Base-by-base conservation (phyloP, 1,284 basidiomycete species). In the Trametes versicolor region DNA sequence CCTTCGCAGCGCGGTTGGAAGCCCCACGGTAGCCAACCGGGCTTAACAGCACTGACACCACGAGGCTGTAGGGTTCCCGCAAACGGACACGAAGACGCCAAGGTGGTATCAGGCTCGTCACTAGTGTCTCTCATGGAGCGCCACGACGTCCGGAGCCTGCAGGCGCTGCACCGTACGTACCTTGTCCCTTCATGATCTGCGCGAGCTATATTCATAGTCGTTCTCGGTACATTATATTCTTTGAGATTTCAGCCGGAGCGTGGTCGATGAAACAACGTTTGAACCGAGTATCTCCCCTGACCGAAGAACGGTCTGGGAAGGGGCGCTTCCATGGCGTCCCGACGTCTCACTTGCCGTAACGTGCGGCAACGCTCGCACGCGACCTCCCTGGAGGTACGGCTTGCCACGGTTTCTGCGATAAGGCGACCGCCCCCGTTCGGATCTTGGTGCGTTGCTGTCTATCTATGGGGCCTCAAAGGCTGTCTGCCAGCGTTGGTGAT, bases 371-470 rank as follows among this genome's bases (percentile, higher is more conserved):
- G 53, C 48, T 52, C 48, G 53, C 63, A 64, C 63, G 54, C 58
- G 58, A 64, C 58, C 57, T n/a, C 8, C n/a, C 8, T 37, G 21
- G 4, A 47, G 52, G 47, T 49, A 15, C 50, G 45, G 58, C 48
- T 52, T 51, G 47, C 21, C 58, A 37, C 63, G 53, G 39, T 34
- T 4, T 17, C 19, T 27, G 41, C 53, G 63, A 60, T 64, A 64
- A 64, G 63, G 29, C 29, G 8, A 15, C 32, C 27, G 27, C 15
- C 25, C 32, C 32, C 21, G 32, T 21, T 53, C 63, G 63, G 63
- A 64, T 64, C 63, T 64, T 58, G 50, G 19, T 27, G 37, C 8
- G 0, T 29, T 12, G 36, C 7, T 8, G 21, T 25, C 15, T 55
- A 39, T 55, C 36, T 4, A 19, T 23, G 49, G 29, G 4, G 4